These are phyloP conservation scores for Candida sanyaensis DNA, from an alignment of 1,139 yeast genomes.

Conservation along the genomic window DNA sequence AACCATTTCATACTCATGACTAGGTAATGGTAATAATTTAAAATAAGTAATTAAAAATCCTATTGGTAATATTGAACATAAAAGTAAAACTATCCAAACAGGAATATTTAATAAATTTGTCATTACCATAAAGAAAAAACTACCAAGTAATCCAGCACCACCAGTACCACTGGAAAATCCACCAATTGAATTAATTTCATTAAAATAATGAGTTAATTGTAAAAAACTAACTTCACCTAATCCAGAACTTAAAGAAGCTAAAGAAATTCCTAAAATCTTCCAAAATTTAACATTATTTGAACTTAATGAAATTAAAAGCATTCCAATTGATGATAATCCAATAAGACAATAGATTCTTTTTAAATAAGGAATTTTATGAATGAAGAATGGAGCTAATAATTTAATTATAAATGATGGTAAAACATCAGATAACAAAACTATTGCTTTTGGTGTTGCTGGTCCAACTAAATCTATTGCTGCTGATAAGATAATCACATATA, in stretches of 20 bases:
- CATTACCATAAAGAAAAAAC: constrained; percentile 47
- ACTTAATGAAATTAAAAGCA: constrained; percentile 64
- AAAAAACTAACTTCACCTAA: constrained; percentile 88
- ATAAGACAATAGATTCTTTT: constrained; percentile 58
- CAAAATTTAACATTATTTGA: constrained; percentile 23
- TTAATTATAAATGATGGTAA: constrained; percentile 79
- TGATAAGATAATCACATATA: constrained; percentile 86
- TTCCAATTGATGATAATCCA: constrained; percentile 66
- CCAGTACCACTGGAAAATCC: constrained; percentile 97
- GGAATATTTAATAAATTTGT: constrained; percentile 37
- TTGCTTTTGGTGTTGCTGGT: constrained; percentile 76
- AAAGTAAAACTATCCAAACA: constrained; percentile 31
- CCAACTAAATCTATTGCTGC: constrained; percentile 95
- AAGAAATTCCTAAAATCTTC: constrained; percentile 66
- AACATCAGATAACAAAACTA: constrained; percentile 84
- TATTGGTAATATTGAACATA: constrained; percentile 38
- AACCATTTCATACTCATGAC: constrained; percentile 9
- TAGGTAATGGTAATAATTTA: constrained; percentile 26
- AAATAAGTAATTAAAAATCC: constrained; percentile 35
- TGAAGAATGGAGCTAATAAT: constrained; percentile 73
- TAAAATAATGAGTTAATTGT: constrained; percentile 75
- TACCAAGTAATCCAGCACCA: constrained; percentile 88
- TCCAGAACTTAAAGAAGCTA: constrained; percentile 87
- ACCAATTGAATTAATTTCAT: constrained; percentile 55
- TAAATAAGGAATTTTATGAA: constrained; percentile 64